Evolutionary conservation across 2,329 filamentous ascomycete genomes (phyloP).

Genomic region (Ophiostoma australiae): DNA sequence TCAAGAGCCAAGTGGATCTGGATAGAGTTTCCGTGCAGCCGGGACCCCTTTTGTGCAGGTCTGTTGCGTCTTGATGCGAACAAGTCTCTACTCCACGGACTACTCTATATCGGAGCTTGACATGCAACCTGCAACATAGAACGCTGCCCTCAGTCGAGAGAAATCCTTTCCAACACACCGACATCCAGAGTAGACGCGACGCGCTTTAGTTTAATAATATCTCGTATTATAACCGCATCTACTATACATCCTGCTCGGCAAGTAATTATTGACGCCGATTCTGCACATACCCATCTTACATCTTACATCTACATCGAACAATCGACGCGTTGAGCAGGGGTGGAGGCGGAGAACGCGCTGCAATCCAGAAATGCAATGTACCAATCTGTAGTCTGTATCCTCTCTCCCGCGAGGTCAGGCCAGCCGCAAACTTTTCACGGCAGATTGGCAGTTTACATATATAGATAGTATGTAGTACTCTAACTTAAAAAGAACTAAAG

Average conservation of each 20-base stretch:
- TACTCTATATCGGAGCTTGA: too few relatives aligned
- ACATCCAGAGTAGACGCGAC: too few relatives aligned
- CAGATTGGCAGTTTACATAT: not conserved
- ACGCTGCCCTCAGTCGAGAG: too few relatives aligned
- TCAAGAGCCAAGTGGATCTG: not conserved
- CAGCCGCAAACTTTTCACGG: not conserved
- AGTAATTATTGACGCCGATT: not conserved
- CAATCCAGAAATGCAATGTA: too few relatives aligned
- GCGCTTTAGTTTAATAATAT: too few relatives aligned
- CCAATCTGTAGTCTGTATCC: too few relatives aligned
- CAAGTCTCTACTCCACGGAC: too few relatives aligned
- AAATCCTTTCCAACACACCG: not conserved
- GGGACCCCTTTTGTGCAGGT: not conserved
- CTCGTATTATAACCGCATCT: not conserved
- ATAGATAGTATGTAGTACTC: too few relatives aligned
- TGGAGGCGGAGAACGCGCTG: not conserved
- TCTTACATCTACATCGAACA: not conserved
- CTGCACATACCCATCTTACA: slow-evolving; percentile 1
- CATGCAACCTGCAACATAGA: too few relatives aligned
- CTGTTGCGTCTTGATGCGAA: too few relatives aligned
- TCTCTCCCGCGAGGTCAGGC: not conserved
- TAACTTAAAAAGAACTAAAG: not conserved
- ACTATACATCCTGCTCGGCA: not conserved
- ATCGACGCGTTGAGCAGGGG: not conserved
- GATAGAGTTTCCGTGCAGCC: slow-evolving; percentile 2